A percentile compares a stretch with the other conserved stretches of the same genome.
Evolutionary conservation across 345 rosid species (phyloP).

Genomic region (Ailanthus altissimus): DNA sequence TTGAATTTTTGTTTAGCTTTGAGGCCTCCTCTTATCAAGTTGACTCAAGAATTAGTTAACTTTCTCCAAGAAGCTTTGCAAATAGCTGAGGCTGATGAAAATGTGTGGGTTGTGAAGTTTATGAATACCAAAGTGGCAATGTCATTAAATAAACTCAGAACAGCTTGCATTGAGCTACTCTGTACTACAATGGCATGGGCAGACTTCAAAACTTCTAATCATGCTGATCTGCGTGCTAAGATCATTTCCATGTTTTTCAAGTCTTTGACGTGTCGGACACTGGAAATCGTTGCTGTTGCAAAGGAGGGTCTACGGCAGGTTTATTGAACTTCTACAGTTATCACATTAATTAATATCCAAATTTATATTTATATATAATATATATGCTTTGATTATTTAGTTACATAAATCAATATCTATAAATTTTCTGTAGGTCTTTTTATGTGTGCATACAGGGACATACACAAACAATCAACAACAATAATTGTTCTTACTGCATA

Average conservation of each 20-base stretch:
- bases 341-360: neutral
- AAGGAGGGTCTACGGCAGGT: constrained; percentile 99
- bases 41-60: constrained; percentile 92
- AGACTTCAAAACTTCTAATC: constrained; percentile 81
- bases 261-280: constrained; percentile 89
- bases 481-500: neutral
- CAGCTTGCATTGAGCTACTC: constrained; percentile 95
- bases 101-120: constrained; percentile 79
- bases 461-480: neutral
- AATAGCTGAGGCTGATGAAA: constrained; percentile 98
- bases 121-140: constrained; percentile 86
- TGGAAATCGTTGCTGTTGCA: constrained; percentile 98
- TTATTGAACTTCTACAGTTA: constrained; percentile 27
- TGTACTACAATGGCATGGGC: constrained; percentile 99
- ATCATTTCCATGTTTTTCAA: constrained; percentile 98
- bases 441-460: neutral
- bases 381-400: neutral
- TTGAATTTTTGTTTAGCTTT: constrained; percentile 92
- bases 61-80: constrained; percentile 98
- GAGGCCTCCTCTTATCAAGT: constrained; percentile 96
- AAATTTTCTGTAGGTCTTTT: neutral
- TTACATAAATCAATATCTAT: neutral
- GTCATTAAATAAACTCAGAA: constrained; percentile 82
- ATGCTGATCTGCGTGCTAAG: constrained; percentile 85
- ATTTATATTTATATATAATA: neutral